A percentile compares a stretch with the other conserved stretches of the same genome.
phyloP scores from a whole-genome alignment of 1,284 basidiomycete species.

The Rhodotorula sp. region DNA sequence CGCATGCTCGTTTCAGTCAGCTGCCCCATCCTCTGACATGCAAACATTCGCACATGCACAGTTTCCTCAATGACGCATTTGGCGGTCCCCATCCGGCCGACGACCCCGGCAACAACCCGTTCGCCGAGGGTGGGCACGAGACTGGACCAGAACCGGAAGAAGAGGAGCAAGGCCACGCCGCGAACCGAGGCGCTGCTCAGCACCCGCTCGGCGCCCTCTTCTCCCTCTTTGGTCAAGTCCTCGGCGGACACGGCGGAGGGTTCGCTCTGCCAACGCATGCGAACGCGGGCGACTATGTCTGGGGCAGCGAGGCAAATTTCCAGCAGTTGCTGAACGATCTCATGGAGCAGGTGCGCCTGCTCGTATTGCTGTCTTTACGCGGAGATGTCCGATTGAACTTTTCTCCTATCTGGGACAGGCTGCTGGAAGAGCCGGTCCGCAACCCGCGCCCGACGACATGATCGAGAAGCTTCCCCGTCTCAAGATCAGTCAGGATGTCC shows the following conservation, averaged over 20 bases:
- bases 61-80: conserved; percentile 39
- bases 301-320: conserved; percentile 29
- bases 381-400: neutral
- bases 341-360: conserved; percentile 30
- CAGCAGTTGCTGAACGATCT: conserved; percentile 37
- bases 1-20: neutral
- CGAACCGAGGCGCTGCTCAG: neutral
- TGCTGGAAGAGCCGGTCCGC: conserved; percentile 60
- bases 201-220: conserved; percentile 21
- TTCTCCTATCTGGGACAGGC: conserved; percentile 61
- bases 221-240: conserved; percentile 16
- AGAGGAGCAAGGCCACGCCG: neutral
- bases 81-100: conserved; percentile 33
- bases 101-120: conserved; percentile 37
- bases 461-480: conserved; percentile 62
- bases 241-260: conserved; percentile 15
- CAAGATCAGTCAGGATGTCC: conserved; percentile 59
- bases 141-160: neutral
- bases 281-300: conserved; percentile 32
- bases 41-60: neutral
- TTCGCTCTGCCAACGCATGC: conserved; percentile 5
- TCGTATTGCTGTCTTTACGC: neutral
- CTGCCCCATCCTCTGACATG: too few species aligned
- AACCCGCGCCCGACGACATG: conserved; percentile 70
- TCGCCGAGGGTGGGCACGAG: conserved; percentile 36